Conservation (phyloP, 2,329 filamentous ascomycete genomes). For the Graphilbum fragrans region DNA sequence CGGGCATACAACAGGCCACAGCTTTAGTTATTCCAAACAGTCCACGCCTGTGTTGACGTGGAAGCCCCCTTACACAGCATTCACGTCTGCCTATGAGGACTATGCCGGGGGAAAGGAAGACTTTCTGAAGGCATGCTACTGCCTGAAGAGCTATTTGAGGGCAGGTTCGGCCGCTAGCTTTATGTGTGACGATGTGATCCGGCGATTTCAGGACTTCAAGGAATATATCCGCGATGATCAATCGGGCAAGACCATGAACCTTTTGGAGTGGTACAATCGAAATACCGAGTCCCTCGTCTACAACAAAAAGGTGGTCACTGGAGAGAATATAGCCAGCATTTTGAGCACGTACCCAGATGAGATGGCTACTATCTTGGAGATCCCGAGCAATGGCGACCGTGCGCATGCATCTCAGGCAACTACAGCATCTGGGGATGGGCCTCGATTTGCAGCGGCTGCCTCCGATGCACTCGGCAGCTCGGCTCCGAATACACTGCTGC, state of each 20-base stretch:
- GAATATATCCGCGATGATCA: constrained; percentile 22
- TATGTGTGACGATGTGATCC: constrained; percentile 41
- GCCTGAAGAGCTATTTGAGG: constrained; percentile 24
- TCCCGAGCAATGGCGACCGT: background rate
- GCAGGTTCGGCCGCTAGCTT: constrained; percentile 24
- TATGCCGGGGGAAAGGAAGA: constrained; percentile 24
- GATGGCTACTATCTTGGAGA: constrained; percentile 1
- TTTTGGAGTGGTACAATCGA: constrained; percentile 27
- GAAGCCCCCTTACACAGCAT: constrained; percentile 22
- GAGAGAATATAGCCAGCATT: constrained; percentile 6
- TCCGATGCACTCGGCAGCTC: too few relatives aligned
- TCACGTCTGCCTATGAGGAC: constrained; percentile 28
- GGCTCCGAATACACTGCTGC: background rate
- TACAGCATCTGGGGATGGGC: background rate
- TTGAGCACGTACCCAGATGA: constrained; percentile 8
- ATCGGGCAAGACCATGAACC: background rate
- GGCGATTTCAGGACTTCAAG: constrained; percentile 28
- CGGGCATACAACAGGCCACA: too few relatives aligned
- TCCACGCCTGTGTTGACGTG: constrained; percentile 1
- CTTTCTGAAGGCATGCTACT: constrained; percentile 33
- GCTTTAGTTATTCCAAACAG: too few relatives aligned
- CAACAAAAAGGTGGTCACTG: constrained; percentile 14
- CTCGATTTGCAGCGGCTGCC: too few relatives aligned
- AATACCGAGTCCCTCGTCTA: constrained; percentile 13
- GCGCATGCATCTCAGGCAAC: background rate